Percentiles rank a stretch among this genome's conserved stretches.
These are phyloP conservation scores for Borovskyia barvae DNA, from an alignment of 208 protist species.

Conservation along the genomic window DNA sequence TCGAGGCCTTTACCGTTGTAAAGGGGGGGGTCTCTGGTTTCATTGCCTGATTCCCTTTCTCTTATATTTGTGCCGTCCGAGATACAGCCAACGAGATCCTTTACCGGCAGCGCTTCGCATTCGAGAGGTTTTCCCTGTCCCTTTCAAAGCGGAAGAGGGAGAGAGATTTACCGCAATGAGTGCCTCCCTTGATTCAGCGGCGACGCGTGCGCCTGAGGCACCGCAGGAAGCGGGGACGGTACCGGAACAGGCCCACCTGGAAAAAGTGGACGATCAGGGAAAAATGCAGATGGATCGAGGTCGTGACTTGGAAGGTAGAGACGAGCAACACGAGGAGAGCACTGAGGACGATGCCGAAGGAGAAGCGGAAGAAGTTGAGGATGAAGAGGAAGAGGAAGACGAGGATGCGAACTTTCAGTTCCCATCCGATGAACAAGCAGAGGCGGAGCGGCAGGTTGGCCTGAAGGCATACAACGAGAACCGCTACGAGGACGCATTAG, in stretches of 20 bases:
- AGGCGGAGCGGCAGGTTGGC: conserved; percentile 41
- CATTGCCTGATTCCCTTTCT: no score
- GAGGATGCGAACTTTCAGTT: conserved; percentile 48
- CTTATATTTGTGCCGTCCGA: no score
- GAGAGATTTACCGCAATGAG: conserved; percentile 6
- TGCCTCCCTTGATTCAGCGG: background rate
- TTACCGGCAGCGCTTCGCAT: no score
- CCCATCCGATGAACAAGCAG: conserved; percentile 54
- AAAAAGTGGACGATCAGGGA: no score
- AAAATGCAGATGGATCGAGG: no score
- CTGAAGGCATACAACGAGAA: conserved; percentile 67
- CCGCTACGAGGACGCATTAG: conserved; percentile 66
- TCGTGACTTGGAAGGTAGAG: no score
- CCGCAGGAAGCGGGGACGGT: background rate
- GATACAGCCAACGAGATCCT: no score
- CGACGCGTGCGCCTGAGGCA: background rate
- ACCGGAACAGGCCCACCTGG: no score
- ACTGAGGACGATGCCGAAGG: conserved; percentile 26
- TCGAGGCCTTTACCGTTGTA: no score
- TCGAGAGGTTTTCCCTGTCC: no score
- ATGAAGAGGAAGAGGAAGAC: conserved; percentile 32
- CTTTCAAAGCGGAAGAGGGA: no score
- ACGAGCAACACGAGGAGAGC: conserved; percentile 10
- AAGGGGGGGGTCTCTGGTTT: no score
- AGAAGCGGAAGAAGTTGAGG: conserved; percentile 8